A percentile compares a stretch with the other conserved stretches of the same genome.
These are phyloP conservation scores for Leccinum griseonigrum DNA, from an alignment of 1,284 basidiomycete genomes.

Conservation along the genomic window DNA sequence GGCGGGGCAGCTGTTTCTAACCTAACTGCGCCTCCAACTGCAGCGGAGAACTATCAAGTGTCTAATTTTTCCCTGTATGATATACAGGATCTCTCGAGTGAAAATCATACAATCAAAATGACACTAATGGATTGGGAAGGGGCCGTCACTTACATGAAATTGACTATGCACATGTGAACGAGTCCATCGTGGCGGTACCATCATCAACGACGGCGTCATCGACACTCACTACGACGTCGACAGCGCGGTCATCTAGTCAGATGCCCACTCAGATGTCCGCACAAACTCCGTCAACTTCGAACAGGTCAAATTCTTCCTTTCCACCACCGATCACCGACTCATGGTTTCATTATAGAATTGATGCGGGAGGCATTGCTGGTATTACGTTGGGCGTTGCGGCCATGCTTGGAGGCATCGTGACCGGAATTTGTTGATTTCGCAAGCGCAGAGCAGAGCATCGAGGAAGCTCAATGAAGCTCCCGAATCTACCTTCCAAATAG, in stretches of 20 bases:
- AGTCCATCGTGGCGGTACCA: background rate
- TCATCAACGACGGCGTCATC: too few relatives aligned
- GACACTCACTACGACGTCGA: too few relatives aligned
- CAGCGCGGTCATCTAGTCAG: too few relatives aligned
- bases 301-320: too few relatives aligned
- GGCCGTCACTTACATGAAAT: conserved; percentile 20
- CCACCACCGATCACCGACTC: background rate
- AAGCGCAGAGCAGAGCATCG: background rate
- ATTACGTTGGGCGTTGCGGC: conserved; percentile 15
- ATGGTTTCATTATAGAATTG: conserved; percentile 11
- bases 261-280: conserved; percentile 3
- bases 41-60: conserved; percentile 15
- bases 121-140: conserved; percentile 23
- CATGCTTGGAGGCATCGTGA: conserved; percentile 1
- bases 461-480: background rate
- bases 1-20: conserved; percentile 5
- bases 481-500: background rate
- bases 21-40: conserved; percentile 5
- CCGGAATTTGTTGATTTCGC: background rate
- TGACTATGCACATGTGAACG: conserved; percentile 29
- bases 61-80: conserved; percentile 20
- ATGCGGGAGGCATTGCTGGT: conserved; percentile 18
- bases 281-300: too few relatives aligned
- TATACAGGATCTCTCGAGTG: conserved; percentile 17
- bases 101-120: conserved; percentile 22